phyloP scores from a whole-genome alignment of 148 eudicot genomes.

The Persicaria tinctoria region DNA sequence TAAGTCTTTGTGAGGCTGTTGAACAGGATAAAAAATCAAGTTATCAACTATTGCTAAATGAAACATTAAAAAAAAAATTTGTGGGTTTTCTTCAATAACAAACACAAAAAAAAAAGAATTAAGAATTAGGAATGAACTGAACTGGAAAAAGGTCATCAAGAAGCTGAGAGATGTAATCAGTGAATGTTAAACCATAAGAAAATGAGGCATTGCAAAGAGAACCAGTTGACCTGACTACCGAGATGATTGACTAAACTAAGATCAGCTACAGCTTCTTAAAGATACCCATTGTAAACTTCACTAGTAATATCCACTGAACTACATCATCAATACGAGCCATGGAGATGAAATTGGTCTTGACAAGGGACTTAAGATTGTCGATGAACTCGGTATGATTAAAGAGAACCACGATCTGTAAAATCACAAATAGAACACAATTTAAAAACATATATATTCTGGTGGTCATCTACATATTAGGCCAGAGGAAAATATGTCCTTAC shows the following conservation, averaged over 20 bases:
- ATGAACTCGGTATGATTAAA: constrained; percentile 56
- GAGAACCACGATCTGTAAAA: constrained; percentile 75
- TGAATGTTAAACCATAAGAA: not conserved
- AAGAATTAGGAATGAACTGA: not conserved
- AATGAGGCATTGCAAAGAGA: not conserved
- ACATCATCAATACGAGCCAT: constrained; percentile 87
- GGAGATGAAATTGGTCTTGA: constrained; percentile 56
- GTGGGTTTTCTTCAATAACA: not conserved
- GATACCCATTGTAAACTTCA: constrained; percentile 78
- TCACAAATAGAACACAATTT: not conserved
- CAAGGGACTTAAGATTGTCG: constrained; percentile 50
- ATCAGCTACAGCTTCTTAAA: constrained; percentile 80
- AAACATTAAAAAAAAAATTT: not conserved
- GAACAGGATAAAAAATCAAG: not conserved
- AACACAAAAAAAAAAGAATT: not conserved
- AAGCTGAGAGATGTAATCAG: not conserved
- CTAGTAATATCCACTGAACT: constrained; percentile 64
- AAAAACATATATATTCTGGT: not conserved
- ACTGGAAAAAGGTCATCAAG: not conserved
- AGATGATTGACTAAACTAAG: constrained; percentile 54
- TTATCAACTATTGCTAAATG: not conserved
- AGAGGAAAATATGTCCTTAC: not conserved
- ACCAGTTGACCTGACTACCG: constrained; percentile 46
- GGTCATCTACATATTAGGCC: not conserved
- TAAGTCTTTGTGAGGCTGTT: constrained; percentile 70